These are phyloP conservation scores for Bonia amplexicaulis DNA, from an alignment of 176 grass and related monocot genomes.

Conservation along the genomic window DNA sequence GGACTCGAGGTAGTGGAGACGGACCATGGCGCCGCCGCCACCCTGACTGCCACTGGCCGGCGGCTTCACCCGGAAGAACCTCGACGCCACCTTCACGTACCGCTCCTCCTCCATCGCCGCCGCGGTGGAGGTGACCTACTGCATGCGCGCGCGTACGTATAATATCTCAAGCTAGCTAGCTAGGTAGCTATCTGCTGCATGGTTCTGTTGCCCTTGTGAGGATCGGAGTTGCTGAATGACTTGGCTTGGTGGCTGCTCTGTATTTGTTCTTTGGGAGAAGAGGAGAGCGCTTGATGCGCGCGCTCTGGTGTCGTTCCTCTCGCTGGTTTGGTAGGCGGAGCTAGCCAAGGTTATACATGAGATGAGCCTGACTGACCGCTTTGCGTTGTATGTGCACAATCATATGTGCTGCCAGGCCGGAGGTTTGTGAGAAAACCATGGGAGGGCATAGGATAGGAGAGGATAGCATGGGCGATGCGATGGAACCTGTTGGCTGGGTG, in stretches of 20 bases:
- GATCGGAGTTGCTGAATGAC: background rate
- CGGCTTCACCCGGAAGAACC: constrained; percentile 38
- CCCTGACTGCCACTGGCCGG: background rate
- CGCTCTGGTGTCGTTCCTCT: background rate
- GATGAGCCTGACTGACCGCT: background rate
- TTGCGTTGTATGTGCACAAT: background rate
- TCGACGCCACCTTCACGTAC: constrained; percentile 33
- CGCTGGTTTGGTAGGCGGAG: background rate
- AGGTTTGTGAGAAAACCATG: constrained; percentile 16
- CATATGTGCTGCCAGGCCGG: background rate
- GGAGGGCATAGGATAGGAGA: constrained; percentile 11
- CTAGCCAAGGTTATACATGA: background rate
- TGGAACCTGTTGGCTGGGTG: constrained; percentile 32
- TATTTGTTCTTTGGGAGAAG: background rate
- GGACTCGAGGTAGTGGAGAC: constrained; percentile 47
- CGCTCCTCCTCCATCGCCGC: constrained; percentile 1
- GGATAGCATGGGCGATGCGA: background rate
- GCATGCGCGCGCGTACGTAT: background rate
- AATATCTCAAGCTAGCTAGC: background rate
- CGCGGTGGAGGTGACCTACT: background rate
- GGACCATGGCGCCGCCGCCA: background rate
- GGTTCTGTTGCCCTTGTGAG: background rate
- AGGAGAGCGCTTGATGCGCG: background rate
- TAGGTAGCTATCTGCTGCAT: background rate
- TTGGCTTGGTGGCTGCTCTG: background rate